A percentile compares a stretch with the other conserved stretches of the same genome.
These are phyloP conservation scores for Orbilia javanica DNA, from an alignment of 2,329 filamentous ascomycete genomes.

Conservation along the genomic window DNA sequence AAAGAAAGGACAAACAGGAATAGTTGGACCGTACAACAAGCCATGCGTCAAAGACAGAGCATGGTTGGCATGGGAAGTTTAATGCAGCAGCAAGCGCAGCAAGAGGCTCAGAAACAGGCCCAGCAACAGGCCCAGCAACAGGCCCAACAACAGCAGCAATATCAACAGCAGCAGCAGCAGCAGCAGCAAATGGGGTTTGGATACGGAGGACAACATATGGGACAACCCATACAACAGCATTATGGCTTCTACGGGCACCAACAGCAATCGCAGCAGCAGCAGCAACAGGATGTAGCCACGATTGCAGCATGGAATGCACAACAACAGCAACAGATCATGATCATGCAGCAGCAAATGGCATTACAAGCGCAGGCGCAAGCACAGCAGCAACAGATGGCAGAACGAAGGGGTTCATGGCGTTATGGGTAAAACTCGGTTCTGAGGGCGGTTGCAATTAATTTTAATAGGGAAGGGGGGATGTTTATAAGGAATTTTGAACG, in stretches of 20 bases:
- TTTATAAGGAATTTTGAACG: background rate
- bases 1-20: constrained; percentile 67
- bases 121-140: constrained; percentile 63
- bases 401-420: constrained; percentile 33
- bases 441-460: too few species aligned
- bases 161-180: constrained; percentile 64
- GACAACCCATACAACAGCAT: constrained; percentile 57
- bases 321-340: constrained; percentile 42
- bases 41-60: constrained; percentile 76
- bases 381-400: constrained; percentile 16
- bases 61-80: constrained; percentile 24
- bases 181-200: background rate
- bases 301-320: constrained; percentile 23
- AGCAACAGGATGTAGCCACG: background rate
- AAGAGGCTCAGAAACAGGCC: constrained; percentile 15
- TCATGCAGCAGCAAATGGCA: constrained; percentile 39
- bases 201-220: constrained; percentile 62
- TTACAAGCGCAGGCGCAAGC: constrained; percentile 24
- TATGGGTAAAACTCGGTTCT: constrained; percentile 41
- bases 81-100: constrained; percentile 63
- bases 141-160: constrained; percentile 60
- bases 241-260: constrained; percentile 62
- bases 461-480: background rate
- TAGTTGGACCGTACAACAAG: constrained; percentile 78
- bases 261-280: background rate